Evolutionary conservation across 495 filamentous ascomycete genomes (phyloP), one percentile per base, ranked within the genome.

Genomic region (Penicillium waksmanii): DNA sequence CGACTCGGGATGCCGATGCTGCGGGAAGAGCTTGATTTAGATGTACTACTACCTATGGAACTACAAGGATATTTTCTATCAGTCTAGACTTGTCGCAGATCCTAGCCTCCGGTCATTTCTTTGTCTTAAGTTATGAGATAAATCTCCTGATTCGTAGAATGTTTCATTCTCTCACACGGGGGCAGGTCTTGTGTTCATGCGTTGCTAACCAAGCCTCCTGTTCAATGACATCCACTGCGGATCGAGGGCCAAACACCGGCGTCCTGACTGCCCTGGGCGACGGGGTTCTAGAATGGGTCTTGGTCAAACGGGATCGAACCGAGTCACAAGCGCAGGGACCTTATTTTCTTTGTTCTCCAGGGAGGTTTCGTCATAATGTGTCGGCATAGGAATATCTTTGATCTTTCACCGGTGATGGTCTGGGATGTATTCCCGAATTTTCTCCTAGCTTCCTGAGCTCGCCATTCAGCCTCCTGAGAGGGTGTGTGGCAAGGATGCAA

Each of bases 1-100:
- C 12, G 47, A 53, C 33, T 59, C 50, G 50, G 57, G 25, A 59
- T 59, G 57, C 57, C 57, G 57, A 59, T 58, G 57, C 42, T 59
- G 40, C 50, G 48, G 9, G 21, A 48, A 2, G 17, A 44, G 42
- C 17, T 44, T 19, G 42, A 18, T 38, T n/a, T 38, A 38, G 11
- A 12, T 38, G 27, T 31, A 31, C 5, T 31, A 31, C 27, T 31
- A 31, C 27, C 3, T 23, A 23, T 23, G 3, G 27, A 6, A 31
- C 27, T 6, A 31, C 27, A 8, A 31, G 8, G 27, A 31, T 31
- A 2, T 8, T 1, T 7, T 31, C 3, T 31, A 31, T 31, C 27
- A 31, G 27, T 31, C 27, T 31, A 31, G 27, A 9, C 27, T 5
- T 6, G 27, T 8, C 27, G 27, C 6, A 31, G 6, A 31, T 31